These are phyloP conservation scores for Colletotrichum falcatum DNA, from an alignment of 2,329 filamentous ascomycete species.

Conservation along the genomic window DNA sequence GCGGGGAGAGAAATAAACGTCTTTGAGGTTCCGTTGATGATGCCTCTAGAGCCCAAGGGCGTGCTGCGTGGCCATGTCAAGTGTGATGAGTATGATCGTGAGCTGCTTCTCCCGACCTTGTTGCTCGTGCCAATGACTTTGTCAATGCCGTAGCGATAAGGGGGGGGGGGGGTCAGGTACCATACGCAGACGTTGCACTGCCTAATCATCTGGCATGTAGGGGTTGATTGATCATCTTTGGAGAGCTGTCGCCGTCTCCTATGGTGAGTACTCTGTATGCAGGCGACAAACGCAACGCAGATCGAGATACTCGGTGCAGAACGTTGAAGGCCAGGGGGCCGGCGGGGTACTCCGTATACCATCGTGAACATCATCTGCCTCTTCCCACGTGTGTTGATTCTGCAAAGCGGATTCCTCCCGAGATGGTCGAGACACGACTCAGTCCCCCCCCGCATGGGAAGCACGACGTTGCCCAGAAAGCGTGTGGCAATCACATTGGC, in stretches of 20 bases:
- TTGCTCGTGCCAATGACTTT: neutral
- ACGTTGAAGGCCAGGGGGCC: conserved; percentile 1
- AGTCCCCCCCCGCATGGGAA: conserved; percentile 18
- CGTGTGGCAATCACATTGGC: conserved; percentile 6
- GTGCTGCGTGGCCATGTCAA: neutral
- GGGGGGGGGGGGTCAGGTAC: neutral
- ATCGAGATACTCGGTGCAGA: conserved; percentile 17
- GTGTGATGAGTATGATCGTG: neutral
- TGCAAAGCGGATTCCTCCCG: conserved; percentile 19
- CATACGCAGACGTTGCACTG: neutral
- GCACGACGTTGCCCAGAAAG: conserved; percentile 1
- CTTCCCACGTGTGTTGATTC: conserved; percentile 20
- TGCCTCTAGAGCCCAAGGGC: neutral
- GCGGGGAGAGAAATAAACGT: neutral
- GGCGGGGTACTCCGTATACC: neutral
- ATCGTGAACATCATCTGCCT: conserved; percentile 13
- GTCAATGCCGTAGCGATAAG: neutral
- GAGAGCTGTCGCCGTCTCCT: neutral
- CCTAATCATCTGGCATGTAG: neutral
- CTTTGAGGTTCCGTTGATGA: neutral
- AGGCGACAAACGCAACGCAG: neutral
- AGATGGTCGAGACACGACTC: conserved; percentile 17
- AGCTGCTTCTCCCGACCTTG: neutral
- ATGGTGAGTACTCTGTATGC: neutral
- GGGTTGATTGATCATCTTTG: neutral